These are phyloP conservation scores for Tylopilus subfusipes DNA, from an alignment of 768 basidiomycete genomes.

Conservation along the genomic window DNA sequence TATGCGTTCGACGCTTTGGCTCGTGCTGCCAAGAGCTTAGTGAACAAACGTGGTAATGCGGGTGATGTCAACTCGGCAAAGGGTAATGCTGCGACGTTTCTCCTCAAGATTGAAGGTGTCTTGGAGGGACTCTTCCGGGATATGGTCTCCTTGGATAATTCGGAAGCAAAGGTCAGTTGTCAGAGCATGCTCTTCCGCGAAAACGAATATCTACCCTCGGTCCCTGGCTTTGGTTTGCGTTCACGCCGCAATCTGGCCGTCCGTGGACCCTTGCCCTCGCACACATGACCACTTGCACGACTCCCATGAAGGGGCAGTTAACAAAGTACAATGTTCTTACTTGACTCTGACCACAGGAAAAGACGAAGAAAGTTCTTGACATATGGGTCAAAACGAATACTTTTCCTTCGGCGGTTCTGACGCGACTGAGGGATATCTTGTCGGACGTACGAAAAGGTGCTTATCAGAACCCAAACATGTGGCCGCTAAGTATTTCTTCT, in stretches of 20 bases:
- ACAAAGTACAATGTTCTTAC: constrained; percentile 36
- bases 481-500: constrained; percentile 80
- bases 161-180: constrained; percentile 83
- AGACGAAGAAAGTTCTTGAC: constrained; percentile 94
- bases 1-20: constrained; percentile 94
- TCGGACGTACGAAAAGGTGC: constrained; percentile 80
- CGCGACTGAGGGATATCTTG: constrained; percentile 67
- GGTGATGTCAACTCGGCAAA: constrained; percentile 52
- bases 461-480: constrained; percentile 60
- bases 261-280: constrained; percentile 7
- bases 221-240: constrained; percentile 5
- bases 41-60: constrained; percentile 59
- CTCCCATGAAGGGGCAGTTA: constrained; percentile 35
- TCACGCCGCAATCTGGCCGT: constrained; percentile 3
- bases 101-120: constrained; percentile 86
- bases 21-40: constrained; percentile 70
- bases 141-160: constrained; percentile 59
- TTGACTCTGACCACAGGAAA: constrained; percentile 67
- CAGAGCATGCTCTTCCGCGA: constrained; percentile 5
- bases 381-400: constrained; percentile 94
- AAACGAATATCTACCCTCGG: not conserved
- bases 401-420: constrained; percentile 74
- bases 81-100: constrained; percentile 78
- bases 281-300: constrained; percentile 26
- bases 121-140: constrained; percentile 88